Base-by-base conservation (phyloP, 1,139 yeast genomes). In the Sugiyamaella neomexicana region DNA sequence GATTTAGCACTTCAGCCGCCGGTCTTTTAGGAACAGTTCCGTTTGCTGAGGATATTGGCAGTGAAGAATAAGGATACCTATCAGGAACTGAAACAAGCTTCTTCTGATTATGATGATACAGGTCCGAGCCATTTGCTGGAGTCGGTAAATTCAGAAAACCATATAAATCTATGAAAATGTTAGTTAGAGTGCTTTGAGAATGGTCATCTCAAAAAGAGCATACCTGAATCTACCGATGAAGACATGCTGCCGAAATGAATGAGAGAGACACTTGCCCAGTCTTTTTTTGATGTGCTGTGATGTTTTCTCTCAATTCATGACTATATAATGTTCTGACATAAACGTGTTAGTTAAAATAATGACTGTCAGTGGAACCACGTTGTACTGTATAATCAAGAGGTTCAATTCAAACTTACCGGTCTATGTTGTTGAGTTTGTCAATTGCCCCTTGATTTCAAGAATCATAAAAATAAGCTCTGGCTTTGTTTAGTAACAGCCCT, bases 1-100 rank as follows among this genome's bases (percentile, higher is more conserved):
- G 59, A 23, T 56, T 61, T 10, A 62, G 56, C 17, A 62, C 60
- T 27, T 63, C 65, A 4, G 63, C 59, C 3, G 65, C 60, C 13
- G 60, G 58, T 34, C 63, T 46, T 25, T 55, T 54, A 1, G 61
- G 53, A 6, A 55, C 44, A 47, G 29, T 41, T 4, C 40, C 45
- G 40, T 42, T 41, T 6, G 37, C 45, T 20, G 58, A 49, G 7
- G 61, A 46, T 9, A 59, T 55, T 13, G 62, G 62, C 20, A 59
- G 45, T 16, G 62, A 59, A 5, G 63, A 59, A 17, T 61, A 59
- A 23, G 54, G 58, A 29, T 54, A 39, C n/a, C 51, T 15, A 23
- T 49, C 52, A 9, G 52, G 36, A n/a, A 41, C 52, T 17, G 52
- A 48, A n/a, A 31, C 15, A 41, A 41, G 31, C n/a, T 46, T 34